A percentile compares a stretch with the other conserved stretches of the same genome.
These are phyloP conservation scores for Aspergillus jensenii DNA, from an alignment of 2,329 filamentous ascomycete genomes.

Conservation along the genomic window DNA sequence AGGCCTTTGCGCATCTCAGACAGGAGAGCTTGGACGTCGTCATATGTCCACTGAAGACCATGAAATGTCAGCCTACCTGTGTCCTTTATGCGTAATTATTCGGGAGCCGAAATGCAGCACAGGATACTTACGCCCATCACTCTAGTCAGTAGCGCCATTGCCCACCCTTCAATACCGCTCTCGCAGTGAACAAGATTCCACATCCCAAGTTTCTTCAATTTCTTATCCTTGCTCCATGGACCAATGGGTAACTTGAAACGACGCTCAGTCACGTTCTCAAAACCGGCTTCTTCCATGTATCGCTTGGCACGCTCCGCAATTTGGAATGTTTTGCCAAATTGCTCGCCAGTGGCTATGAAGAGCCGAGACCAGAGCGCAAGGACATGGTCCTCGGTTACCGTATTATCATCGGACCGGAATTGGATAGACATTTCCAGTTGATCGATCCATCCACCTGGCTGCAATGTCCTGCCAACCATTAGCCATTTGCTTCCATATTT, in stretches of 20 bases:
- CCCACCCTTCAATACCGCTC: constrained; percentile 32
- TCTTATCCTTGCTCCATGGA: constrained; percentile 28
- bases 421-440: constrained; percentile 27
- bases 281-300: constrained; percentile 30
- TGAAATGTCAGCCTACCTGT: neutral
- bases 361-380: constrained; percentile 26
- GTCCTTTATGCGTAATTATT: neutral
- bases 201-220: constrained; percentile 28
- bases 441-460: constrained; percentile 27
- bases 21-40: constrained; percentile 24
- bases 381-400: constrained; percentile 18
- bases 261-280: constrained; percentile 28
- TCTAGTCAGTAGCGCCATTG: constrained; percentile 29
- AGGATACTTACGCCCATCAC: constrained; percentile 26
- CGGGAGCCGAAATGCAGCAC: neutral
- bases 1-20: constrained; percentile 24
- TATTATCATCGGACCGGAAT: too few relatives aligned
- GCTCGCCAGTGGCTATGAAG: constrained; percentile 30
- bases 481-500: neutral
- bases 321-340: constrained; percentile 31
- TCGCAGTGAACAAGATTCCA: constrained; percentile 28
- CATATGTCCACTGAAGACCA: constrained; percentile 17
- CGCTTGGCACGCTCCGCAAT: constrained; percentile 20
- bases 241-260: constrained; percentile 31
- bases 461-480: constrained; percentile 18